Conservation (phyloP, 805 yeast species). For the Candida nitratophila region DNA sequence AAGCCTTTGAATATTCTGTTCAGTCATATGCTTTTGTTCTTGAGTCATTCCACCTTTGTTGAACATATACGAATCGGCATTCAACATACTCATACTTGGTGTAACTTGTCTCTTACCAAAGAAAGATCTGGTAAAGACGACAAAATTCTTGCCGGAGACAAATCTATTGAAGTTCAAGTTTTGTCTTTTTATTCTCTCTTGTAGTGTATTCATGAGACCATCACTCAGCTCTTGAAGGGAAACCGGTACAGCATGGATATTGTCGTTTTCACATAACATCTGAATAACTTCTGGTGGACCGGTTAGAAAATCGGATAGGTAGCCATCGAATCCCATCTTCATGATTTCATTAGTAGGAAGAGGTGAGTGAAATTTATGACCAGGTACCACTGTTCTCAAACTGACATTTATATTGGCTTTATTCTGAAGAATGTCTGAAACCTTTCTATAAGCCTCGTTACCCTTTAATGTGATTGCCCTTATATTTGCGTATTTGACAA, state of each 20-base stretch:
- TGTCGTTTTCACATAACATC: slow-evolving; percentile 57
- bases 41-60: slow-evolving; percentile 20
- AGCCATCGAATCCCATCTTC: slow-evolving; percentile 72
- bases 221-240: slow-evolving; percentile 37
- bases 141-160: slow-evolving; percentile 50
- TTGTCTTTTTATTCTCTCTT: slow-evolving; percentile 31
- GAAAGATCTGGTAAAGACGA: slow-evolving; percentile 45
- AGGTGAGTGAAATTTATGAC: slow-evolving; percentile 3
- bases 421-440: slow-evolving; percentile 36
- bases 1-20: slow-evolving; percentile 8
- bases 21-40: slow-evolving; percentile 16
- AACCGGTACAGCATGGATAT: slow-evolving; percentile 56
- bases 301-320: slow-evolving; percentile 55
- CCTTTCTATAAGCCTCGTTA: slow-evolving; percentile 38
- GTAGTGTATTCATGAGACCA: slow-evolving; percentile 28
- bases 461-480: slow-evolving; percentile 58
- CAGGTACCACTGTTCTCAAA: slow-evolving; percentile 37
- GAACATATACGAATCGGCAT: not conserved
- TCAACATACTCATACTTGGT: slow-evolving; percentile 27
- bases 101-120: slow-evolving; percentile 57
- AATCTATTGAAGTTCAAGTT: slow-evolving; percentile 45
- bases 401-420: slow-evolving; percentile 37
- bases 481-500: slow-evolving; percentile 46
- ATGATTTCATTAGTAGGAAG: slow-evolving; percentile 25
- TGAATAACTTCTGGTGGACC: slow-evolving; percentile 70